Evolutionary conservation across 768 basidiomycete genomes (phyloP), one percentile per base, ranked within the genome.

Genomic region (Pulveroboletus sp.): DNA sequence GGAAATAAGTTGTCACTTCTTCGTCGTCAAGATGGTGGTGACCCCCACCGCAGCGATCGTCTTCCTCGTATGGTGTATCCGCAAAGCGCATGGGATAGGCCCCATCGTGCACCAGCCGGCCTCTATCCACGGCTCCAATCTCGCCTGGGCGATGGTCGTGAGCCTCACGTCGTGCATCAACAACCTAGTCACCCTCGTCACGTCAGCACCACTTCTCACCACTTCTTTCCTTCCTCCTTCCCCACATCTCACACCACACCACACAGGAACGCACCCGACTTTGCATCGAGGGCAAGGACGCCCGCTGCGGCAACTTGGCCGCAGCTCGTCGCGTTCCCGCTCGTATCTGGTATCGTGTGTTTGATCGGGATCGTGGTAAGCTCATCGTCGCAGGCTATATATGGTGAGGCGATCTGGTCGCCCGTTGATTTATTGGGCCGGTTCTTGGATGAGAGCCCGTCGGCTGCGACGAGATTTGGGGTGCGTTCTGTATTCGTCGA

Each of bases 301-400:
- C 80, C 83, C 7, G 68, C 73, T 7, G 82, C 81, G 20, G 83
- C 83, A 3, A 65, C 83, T 34, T 75, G 73, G 54, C 81, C 87
- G 24, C 88, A 90, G 64, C 69, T 87, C 14, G 66, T 89, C 51
- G 76, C 87, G 1, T 77, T 90, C 25, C 89, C 90, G 0, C 50
- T 91, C 45, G 78, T 80, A 2, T 90, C 89, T 68, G 81, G 82
- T 21, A 62, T 90, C 45, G 83, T 88, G 57, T 83, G 82, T 59
- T 85, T 92, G 68, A 72, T 92, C 51, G 87, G 88, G 2, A 87
- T 93, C 64, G 80, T 90, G 43, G 88, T 93, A 53, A 82, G 83
- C 47, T 90, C 88, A 1, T 85, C 86, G 17, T 85, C 85, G 17
- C 74, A 82, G 53, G 76, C 81, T 13, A 84, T 91, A 55, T 91